Percentiles rank a stretch among this genome's conserved stretches.
These are phyloP conservation scores for Hemisphaericaspora subhashii DNA, from an alignment of 1,139 yeast genomes.

Conservation along the genomic window DNA sequence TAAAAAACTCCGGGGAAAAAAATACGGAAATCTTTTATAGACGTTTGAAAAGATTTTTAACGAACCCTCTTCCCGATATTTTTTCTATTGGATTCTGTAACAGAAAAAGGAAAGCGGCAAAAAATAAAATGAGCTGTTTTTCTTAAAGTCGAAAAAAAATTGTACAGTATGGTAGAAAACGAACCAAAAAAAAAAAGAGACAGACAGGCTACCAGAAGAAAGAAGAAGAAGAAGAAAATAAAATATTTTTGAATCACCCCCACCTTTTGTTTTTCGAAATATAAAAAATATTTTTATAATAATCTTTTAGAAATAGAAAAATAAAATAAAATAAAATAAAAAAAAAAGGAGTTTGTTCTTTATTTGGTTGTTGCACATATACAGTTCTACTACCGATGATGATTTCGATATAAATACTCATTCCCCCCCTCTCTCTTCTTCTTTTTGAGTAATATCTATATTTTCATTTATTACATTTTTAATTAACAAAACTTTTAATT, in stretches of 20 bases:
- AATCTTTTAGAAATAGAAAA: slow-evolving; percentile 1
- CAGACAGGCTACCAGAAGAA: background rate
- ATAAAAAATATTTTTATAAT: slow-evolving; percentile 1
- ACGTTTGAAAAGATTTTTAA: background rate
- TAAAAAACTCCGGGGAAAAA: too few species aligned
- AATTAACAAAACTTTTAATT: background rate
- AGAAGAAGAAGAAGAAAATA: background rate
- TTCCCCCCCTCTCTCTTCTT: background rate
- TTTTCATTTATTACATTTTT: background rate
- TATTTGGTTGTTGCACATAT: background rate
- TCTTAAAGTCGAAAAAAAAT: too few species aligned
- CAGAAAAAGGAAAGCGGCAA: background rate
- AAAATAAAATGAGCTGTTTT: background rate
- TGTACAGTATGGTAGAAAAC: too few species aligned
- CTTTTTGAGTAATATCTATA: background rate
- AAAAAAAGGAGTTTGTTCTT: slow-evolving; percentile 1
- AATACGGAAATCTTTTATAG: too few species aligned
- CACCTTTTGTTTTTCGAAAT: slow-evolving; percentile 3
- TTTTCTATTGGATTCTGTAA: background rate
- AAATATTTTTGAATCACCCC: slow-evolving; percentile 7
- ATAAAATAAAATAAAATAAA: background rate
- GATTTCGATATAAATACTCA: slow-evolving; percentile 1
- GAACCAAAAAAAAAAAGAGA: background rate
- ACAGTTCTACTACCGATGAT: background rate
- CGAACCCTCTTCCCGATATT: background rate